These are phyloP conservation scores for Aureococcus anophagefferens DNA, from an alignment of 108 stramenopile genomes.

Conservation along the genomic window DNA sequence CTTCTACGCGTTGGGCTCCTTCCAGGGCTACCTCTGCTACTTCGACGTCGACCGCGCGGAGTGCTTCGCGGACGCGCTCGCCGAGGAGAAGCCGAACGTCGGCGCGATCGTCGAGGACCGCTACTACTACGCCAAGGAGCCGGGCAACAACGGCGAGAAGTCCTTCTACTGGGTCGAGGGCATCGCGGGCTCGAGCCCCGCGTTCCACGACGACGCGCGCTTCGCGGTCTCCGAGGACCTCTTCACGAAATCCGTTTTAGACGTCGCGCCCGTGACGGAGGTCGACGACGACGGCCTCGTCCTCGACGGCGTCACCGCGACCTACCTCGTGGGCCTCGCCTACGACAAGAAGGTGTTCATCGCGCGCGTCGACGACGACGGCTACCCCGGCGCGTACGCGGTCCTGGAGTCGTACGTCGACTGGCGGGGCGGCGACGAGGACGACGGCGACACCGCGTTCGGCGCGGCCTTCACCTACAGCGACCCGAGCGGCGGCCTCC, in stretches of 20 bases:
- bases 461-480: neutral
- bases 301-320: neutral
- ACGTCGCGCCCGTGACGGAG: neutral
- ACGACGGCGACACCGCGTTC: neutral
- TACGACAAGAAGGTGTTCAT: neutral
- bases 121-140: neutral
- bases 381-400: neutral
- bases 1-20: neutral
- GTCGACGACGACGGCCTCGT: neutral
- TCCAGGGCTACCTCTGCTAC: neutral
- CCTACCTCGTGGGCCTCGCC: neutral
- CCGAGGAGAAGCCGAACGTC: neutral
- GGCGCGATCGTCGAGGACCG: neutral
- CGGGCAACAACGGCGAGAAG: neutral
- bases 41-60: neutral
- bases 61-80: neutral
- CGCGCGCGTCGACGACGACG: neutral
- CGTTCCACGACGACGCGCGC: neutral
- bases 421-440: neutral
- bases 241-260: neutral
- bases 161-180: neutral
- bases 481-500: neutral
- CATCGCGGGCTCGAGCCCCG: neutral
- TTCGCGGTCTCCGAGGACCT: neutral
- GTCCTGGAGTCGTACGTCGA: neutral